phyloP scores from a whole-genome alignment of 768 basidiomycete species.

The Boletus subcaerulescens region DNA sequence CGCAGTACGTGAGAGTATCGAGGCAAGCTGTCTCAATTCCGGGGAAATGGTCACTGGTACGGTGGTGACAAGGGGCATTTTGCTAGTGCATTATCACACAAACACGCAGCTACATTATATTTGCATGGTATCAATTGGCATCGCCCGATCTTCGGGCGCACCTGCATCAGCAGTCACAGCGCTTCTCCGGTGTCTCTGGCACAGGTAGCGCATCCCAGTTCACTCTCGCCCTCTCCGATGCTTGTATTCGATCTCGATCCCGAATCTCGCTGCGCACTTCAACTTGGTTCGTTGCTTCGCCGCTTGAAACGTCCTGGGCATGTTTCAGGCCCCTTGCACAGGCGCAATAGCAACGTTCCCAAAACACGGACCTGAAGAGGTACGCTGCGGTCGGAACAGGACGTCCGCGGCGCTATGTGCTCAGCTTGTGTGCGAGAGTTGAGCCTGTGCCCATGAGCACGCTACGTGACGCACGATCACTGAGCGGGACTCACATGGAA shows the following conservation, averaged over 20 bases:
- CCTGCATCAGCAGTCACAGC: background rate
- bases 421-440: background rate
- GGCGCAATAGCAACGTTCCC: background rate
- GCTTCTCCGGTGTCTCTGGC: background rate
- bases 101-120: no score
- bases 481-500: background rate
- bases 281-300: background rate
- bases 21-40: no score
- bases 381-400: background rate
- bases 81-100: no score
- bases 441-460: background rate
- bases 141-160: no score
- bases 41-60: no score
- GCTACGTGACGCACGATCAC: background rate
- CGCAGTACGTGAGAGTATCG: no score
- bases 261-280: background rate
- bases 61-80: no score
- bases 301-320: background rate
- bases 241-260: background rate
- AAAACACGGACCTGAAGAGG: background rate
- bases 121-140: background rate
- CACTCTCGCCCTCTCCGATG: background rate
- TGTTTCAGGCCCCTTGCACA: background rate
- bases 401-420: background rate
- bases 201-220: background rate